A percentile compares a stretch with the other conserved stretches of the same genome.
These are phyloP conservation scores for Tylopilus vinaceipallidus DNA, from an alignment of 768 basidiomycete genomes.

Conservation along the genomic window DNA sequence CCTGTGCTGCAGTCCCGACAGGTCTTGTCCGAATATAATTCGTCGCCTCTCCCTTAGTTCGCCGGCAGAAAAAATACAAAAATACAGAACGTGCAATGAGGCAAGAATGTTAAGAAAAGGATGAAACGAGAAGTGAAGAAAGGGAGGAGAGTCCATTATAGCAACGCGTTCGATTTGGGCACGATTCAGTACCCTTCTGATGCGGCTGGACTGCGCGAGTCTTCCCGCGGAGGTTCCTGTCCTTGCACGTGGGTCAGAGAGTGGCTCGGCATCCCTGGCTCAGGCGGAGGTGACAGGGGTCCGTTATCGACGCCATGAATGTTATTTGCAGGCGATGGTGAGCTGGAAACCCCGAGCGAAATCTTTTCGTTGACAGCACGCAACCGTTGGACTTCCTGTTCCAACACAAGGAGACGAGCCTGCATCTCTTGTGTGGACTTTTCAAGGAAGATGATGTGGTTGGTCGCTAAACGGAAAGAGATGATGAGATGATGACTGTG, in stretches of 20 bases:
- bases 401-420: slow-evolving; percentile 60
- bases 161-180: slow-evolving; percentile 18
- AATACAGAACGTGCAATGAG: slow-evolving; percentile 33
- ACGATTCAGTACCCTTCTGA: slow-evolving; percentile 32
- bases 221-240: slow-evolving; percentile 62
- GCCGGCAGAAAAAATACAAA: slow-evolving; percentile 31
- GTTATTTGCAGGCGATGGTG: slow-evolving; percentile 54
- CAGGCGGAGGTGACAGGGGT: slow-evolving; percentile 66
- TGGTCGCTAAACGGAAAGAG: slow-evolving; percentile 56
- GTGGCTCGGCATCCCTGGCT: slow-evolving; percentile 44
- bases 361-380: slow-evolving; percentile 83
- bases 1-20: slow-evolving; percentile 31
- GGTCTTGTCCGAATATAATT: slow-evolving; percentile 17
- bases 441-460: slow-evolving; percentile 73
- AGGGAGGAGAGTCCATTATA: slow-evolving; percentile 28
- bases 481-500: slow-evolving; percentile 11
- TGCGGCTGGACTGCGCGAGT: slow-evolving; percentile 44
- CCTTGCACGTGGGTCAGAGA: slow-evolving; percentile 55
- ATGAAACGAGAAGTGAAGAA: slow-evolving; percentile 35
- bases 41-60: slow-evolving; percentile 24
- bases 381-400: slow-evolving; percentile 68
- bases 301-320: slow-evolving; percentile 41
- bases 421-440: slow-evolving; percentile 70
- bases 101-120: slow-evolving; percentile 32
- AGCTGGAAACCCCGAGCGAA: slow-evolving; percentile 57